Evolutionary conservation across 176 grass and related monocot genomes (phyloP).

Genomic region (Ampelocalamus luodianensis): DNA sequence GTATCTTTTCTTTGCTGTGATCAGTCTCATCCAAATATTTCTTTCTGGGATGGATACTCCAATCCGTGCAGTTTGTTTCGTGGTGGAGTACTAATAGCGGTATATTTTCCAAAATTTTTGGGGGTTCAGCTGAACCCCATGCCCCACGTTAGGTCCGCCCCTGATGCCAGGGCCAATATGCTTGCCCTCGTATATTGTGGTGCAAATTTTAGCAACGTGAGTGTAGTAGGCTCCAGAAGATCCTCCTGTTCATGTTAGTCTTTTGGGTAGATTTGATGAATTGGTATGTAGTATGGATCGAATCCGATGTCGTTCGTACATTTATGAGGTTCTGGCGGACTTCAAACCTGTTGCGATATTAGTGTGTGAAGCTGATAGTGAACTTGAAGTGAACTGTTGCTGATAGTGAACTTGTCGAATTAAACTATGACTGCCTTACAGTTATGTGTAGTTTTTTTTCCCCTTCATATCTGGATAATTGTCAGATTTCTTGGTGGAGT

Average conservation of each 20-base stretch:
- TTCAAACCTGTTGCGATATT: neutral
- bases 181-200: neutral
- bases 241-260: too few species aligned
- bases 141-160: too few species aligned
- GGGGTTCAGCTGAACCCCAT: too few species aligned
- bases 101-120: too few species aligned
- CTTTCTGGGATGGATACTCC: too few species aligned
- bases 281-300: neutral
- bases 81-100: too few species aligned
- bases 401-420: neutral
- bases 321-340: neutral
- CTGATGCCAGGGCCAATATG: neutral
- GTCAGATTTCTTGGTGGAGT: neutral
- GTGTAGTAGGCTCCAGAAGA: neutral
- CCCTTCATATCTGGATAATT: neutral
- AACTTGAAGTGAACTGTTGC: neutral
- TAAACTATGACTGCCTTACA: neutral
- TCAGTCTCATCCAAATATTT: too few species aligned
- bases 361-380: neutral
- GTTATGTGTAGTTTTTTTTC: neutral
- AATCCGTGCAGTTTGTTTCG: too few species aligned
- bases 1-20: too few species aligned
- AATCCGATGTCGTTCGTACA: neutral
- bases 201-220: neutral
- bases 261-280: neutral